Evolutionary conservation across 305 asterid genomes (phyloP).

Genomic region (Rubia peregrina): DNA sequence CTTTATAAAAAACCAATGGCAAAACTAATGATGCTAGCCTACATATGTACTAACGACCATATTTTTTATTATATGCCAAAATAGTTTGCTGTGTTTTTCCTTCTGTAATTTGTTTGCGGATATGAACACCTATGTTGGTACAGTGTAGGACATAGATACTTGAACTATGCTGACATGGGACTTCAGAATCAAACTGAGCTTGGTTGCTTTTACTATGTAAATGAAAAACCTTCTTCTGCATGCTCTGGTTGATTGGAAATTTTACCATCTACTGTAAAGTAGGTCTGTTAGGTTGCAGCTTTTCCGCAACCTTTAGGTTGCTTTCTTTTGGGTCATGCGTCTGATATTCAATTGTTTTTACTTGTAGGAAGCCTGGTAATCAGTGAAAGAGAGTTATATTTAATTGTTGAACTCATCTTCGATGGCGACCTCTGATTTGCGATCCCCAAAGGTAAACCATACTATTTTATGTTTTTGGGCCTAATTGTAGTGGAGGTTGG

Average conservation of each 20-base stretch:
- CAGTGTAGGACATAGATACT: slow-evolving; percentile 28
- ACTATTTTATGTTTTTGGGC: not conserved
- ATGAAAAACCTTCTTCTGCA: not conserved
- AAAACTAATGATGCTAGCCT: not conserved
- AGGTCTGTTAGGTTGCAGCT: not conserved
- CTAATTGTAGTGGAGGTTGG: not conserved
- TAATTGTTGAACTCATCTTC: not conserved
- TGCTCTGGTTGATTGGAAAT: not conserved
- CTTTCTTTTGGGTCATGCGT: not conserved
- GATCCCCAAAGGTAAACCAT: not conserved
- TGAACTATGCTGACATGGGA: not conserved
- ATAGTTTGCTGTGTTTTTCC: too few relatives aligned
- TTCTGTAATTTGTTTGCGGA: too few relatives aligned
- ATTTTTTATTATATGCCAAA: too few relatives aligned
- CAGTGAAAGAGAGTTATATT: not conserved
- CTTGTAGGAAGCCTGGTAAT: not conserved
- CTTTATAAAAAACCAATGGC: not conserved
- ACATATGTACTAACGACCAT: not conserved
- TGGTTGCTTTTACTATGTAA: not conserved
- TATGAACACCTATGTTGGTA: too few relatives aligned
- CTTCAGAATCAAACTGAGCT: not conserved
- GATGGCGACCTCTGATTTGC: not conserved
- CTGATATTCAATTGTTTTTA: not conserved
- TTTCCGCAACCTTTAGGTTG: not conserved
- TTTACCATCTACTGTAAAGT: not conserved